Conservation (phyloP, 2,329 filamentous ascomycete species). For the Clonostachys sp. region DNA sequence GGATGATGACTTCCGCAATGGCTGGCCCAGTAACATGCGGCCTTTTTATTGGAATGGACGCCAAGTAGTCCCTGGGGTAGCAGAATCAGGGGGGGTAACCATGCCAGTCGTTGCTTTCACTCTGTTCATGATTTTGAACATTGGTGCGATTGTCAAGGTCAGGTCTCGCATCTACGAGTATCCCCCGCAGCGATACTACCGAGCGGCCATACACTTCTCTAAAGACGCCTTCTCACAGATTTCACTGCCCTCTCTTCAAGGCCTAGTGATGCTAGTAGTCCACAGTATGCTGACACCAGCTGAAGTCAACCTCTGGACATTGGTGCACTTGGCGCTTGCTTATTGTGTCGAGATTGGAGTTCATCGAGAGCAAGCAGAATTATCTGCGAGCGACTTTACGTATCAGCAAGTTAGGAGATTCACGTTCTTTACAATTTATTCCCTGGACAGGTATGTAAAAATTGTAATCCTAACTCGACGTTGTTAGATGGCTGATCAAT, state of each 20-base stretch:
- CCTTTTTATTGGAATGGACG: slow-evolving; percentile 13
- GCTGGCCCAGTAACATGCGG: slow-evolving; percentile 10
- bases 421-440: slow-evolving; percentile 27
- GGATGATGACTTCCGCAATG: neutral
- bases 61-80: neutral
- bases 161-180: slow-evolving; percentile 24
- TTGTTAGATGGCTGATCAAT: neutral
- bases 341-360: slow-evolving; percentile 29
- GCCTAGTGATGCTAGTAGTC: slow-evolving; percentile 18
- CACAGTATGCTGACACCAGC: slow-evolving; percentile 24
- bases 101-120: slow-evolving; percentile 20
- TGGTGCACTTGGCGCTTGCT: slow-evolving; percentile 25
- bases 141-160: slow-evolving; percentile 24
- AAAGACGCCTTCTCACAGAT: slow-evolving; percentile 23
- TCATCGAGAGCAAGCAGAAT: slow-evolving; percentile 19
- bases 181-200: slow-evolving; percentile 23
- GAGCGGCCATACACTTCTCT: slow-evolving; percentile 18
- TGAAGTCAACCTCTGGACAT: slow-evolving; percentile 26
- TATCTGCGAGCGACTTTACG: slow-evolving; percentile 1
- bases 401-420: slow-evolving; percentile 11
- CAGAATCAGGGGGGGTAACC: neutral
- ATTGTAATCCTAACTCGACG: neutral
- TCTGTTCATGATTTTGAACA: slow-evolving; percentile 25
- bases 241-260: slow-evolving; percentile 22
- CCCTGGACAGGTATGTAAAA: slow-evolving; percentile 20